Conservation (phyloP, 2,329 filamentous ascomycete genomes). For the Aspergillus viridinutans region DNA sequence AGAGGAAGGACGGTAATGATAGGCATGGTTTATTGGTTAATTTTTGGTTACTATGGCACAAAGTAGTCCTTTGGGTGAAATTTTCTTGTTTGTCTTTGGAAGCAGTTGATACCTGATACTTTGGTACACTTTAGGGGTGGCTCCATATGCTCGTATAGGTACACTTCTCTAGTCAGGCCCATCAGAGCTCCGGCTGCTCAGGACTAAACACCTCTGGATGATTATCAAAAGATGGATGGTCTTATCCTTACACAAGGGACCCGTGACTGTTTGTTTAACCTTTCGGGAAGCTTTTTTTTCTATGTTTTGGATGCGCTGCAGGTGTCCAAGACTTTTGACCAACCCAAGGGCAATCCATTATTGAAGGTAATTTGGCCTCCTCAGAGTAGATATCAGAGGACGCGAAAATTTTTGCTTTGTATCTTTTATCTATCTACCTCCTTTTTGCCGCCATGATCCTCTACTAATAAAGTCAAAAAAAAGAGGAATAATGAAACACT, state of each 20-base stretch:
- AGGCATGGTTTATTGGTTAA: not conserved
- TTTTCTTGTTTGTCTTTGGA: not conserved
- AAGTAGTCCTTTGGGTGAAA: not conserved
- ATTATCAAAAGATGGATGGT: too few species aligned
- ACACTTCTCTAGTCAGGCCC: not conserved
- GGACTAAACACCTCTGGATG: not conserved
- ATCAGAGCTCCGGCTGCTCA: not conserved
- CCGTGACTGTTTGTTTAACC: not conserved
- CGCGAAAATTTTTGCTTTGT: not conserved
- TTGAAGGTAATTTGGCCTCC: not conserved
- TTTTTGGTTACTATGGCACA: not conserved
- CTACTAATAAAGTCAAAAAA: not conserved
- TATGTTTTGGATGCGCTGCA: not conserved
- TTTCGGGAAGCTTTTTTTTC: not conserved
- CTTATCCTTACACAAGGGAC: not conserved
- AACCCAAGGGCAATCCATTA: not conserved
- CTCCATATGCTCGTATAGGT: not conserved
- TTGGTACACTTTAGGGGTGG: not conserved
- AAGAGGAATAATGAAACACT: slow-evolving; percentile 4
- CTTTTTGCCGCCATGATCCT: not conserved
- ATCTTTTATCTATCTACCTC: not conserved
- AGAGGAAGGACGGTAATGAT: slow-evolving; percentile 3
- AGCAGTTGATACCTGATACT: not conserved
- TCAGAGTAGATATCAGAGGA: not conserved
- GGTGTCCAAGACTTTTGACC: not conserved